Base-by-base conservation (phyloP, 306 rosid species). In the Ammopiptanthus mongolicus region DNA sequence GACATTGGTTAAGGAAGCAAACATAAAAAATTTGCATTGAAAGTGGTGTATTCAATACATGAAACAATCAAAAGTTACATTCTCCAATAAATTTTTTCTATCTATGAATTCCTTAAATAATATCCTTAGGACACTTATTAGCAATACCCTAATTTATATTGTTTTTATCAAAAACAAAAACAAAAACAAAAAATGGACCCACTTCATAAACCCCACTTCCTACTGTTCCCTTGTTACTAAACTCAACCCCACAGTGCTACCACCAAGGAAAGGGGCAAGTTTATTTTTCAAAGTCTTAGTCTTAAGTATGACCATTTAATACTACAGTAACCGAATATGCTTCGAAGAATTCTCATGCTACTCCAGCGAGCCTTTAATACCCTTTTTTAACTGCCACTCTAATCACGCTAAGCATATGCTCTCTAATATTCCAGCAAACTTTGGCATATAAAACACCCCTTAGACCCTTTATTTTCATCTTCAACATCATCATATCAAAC, bases 321-420 rank as follows among this genome's bases (percentile, higher is more conserved):
- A 84, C 81, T 29, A 62, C 36, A 85, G 86, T 64, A 85, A 90
- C 85, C 82, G 97, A 91, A 91, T 91, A 91, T 91, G 92, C 94
- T 56, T 21, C 39, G 8, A 69, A 80, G 62, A 79, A 85, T 91
- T 81, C 82, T 77, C 76, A 73, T 76, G 59, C 84, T 84, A 67
- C 71, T 82, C 55, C 74, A 67, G 73, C 82, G 77, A 85, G 88
- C 81, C 81, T 5, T 80, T 81, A 79, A 42, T 73, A 56, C 65
- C 83, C 71, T 82, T 74, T 87, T 69, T 47, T 37, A 85, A 87
- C 75, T 15, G 82, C 87, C 81, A 81, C 86, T 84, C 74, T 84
- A 76, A 76, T 83, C 92, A 88, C 89, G 89, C 87, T 74, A 93
- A 86, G 98, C 86, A 90, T 88, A 93, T 93, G 85, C 98, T 37